phyloP scores from a whole-genome alignment of 176 grass and related monocot genomes.

The Stipa capillata region DNA sequence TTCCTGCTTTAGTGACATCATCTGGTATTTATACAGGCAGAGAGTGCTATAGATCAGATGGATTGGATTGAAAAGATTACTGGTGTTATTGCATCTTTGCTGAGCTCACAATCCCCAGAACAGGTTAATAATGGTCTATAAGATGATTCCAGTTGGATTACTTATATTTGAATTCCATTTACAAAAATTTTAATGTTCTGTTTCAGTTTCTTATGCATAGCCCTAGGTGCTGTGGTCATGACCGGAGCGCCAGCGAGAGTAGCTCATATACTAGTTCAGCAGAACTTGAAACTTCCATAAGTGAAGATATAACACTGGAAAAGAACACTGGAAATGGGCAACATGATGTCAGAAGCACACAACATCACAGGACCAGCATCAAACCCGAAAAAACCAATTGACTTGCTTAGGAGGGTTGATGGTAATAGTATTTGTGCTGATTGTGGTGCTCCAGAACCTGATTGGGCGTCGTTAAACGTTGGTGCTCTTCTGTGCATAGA shows the following conservation, averaged over 20 bases:
- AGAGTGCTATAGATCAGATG: slow-evolving; percentile 91
- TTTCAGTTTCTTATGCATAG: slow-evolving; percentile 68
- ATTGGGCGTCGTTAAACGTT: slow-evolving; percentile 96
- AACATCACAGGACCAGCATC: slow-evolving; percentile 48
- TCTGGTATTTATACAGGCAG: slow-evolving; percentile 57
- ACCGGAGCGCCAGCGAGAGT: slow-evolving; percentile 57
- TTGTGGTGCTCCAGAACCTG: slow-evolving; percentile 80
- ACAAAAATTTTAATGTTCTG: slow-evolving; percentile 1
- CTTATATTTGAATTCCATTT: slow-evolving; percentile 32
- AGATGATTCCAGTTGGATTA: neutral
- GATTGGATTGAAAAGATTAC: slow-evolving; percentile 99
- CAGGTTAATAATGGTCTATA: slow-evolving; percentile 41
- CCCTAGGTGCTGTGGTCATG: slow-evolving; percentile 54
- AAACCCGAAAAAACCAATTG: slow-evolving; percentile 95
- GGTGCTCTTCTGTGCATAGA: slow-evolving; percentile 96
- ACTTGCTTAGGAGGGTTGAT: slow-evolving; percentile 67
- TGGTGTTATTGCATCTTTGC: slow-evolving; percentile 88
- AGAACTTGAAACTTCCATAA: slow-evolving; percentile 56
- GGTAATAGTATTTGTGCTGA: slow-evolving; percentile 87
- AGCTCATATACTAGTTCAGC: slow-evolving; percentile 82
- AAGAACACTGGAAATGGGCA: slow-evolving; percentile 58
- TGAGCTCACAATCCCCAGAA: slow-evolving; percentile 77
- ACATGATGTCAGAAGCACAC: slow-evolving; percentile 56
- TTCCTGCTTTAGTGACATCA: slow-evolving; percentile 24
- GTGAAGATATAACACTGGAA: slow-evolving; percentile 54